Conservation (phyloP, 768 basidiomycete genomes). For the Neoboletus subvelutipes region DNA sequence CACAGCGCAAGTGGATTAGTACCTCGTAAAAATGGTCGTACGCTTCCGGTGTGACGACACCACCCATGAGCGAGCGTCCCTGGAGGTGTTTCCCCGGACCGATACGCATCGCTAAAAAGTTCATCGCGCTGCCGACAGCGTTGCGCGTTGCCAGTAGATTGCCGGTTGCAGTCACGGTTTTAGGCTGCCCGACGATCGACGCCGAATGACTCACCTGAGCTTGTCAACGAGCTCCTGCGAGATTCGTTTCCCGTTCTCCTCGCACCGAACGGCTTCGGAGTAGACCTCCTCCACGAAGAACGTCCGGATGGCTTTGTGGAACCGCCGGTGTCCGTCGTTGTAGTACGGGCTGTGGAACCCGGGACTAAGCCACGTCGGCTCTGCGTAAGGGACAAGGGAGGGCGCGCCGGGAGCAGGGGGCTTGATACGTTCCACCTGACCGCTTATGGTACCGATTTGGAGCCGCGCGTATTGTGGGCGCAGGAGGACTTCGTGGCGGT, state of each 20-base stretch:
- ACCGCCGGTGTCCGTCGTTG: constrained; percentile 66
- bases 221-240: constrained; percentile 83
- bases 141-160: background rate
- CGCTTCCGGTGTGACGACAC: constrained; percentile 77
- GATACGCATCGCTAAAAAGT: constrained; percentile 64
- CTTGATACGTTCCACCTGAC: constrained; percentile 56
- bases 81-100: constrained; percentile 85
- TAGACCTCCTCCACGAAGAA: constrained; percentile 75
- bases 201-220: constrained; percentile 58
- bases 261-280: constrained; percentile 74
- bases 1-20: constrained; percentile 1
- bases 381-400: constrained; percentile 80
- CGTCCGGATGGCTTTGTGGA: constrained; percentile 73
- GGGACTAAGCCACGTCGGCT: constrained; percentile 74
- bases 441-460: constrained; percentile 61
- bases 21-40: constrained; percentile 97
- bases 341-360: constrained; percentile 79
- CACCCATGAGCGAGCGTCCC: constrained; percentile 77
- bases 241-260: constrained; percentile 85
- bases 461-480: constrained; percentile 72
- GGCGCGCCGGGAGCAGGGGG: constrained; percentile 58
- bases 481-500: constrained; percentile 76
- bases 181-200: too few species aligned
- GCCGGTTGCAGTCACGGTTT: background rate
- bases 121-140: constrained; percentile 48